phyloP scores from a whole-genome alignment of 163 green algal genomes.

The Volvox carteri region DNA sequence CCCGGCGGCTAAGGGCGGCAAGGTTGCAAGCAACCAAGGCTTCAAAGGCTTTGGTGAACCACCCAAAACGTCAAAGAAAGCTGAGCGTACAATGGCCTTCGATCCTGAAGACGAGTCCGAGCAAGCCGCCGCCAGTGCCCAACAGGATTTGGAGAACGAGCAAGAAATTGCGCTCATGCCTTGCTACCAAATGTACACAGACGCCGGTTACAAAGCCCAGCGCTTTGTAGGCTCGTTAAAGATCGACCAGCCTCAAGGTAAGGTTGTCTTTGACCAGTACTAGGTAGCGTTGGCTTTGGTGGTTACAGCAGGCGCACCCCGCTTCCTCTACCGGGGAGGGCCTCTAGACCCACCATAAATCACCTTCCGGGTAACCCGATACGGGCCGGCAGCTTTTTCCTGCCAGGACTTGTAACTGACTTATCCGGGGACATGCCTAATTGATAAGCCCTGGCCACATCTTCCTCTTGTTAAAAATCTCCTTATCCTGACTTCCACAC shows the following conservation, averaged over 20 bases:
- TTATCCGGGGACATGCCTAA: constrained; percentile 29
- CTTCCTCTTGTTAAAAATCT: too few species aligned
- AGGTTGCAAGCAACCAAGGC: not conserved
- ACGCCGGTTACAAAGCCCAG: constrained; percentile 35
- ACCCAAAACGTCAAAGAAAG: not conserved
- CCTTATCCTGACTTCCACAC: too few species aligned
- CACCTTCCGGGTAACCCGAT: constrained; percentile 41
- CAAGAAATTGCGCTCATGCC: constrained; percentile 5
- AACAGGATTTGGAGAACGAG: not conserved
- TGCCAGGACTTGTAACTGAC: constrained; percentile 47
- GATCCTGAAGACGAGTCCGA: constrained; percentile 22
- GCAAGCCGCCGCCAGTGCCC: not conserved
- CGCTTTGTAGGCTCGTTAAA: not conserved
- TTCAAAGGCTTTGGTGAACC: constrained; percentile 45
- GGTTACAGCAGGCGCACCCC: constrained; percentile 53
- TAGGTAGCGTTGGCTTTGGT: not conserved
- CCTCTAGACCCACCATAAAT: constrained; percentile 55
- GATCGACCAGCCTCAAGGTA: not conserved
- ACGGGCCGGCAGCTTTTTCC: constrained; percentile 45
- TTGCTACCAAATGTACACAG: constrained; percentile 47
- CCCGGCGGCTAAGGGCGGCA: constrained; percentile 13
- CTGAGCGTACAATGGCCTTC: not conserved
- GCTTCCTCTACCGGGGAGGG: constrained; percentile 20
- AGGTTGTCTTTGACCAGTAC: not conserved
- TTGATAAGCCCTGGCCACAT: too few species aligned